phyloP scores from a whole-genome alignment of 805 yeast species.

The Saturnispora hagleri region DNA sequence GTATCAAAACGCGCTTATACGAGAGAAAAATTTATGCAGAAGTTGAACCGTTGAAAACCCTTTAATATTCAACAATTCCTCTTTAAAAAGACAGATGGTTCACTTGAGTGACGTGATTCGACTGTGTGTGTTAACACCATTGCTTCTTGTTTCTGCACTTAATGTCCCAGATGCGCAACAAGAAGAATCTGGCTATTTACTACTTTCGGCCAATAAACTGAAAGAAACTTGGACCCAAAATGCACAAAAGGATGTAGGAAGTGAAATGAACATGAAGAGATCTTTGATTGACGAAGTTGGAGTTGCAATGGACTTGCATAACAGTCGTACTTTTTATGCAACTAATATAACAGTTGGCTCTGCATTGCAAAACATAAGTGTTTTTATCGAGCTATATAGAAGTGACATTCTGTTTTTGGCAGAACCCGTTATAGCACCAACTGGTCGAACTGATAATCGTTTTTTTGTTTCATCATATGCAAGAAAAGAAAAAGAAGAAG shows the following conservation, averaged over 20 bases:
- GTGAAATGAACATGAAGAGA: background rate
- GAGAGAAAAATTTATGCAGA: too few species aligned
- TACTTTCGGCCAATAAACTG: background rate
- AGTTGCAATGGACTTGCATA: background rate
- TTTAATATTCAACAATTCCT: too few species aligned
- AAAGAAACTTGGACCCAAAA: background rate
- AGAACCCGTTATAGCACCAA: background rate
- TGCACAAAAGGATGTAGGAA: background rate
- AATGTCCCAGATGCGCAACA: background rate
- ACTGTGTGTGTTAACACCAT: background rate
- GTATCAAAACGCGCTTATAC: too few species aligned
- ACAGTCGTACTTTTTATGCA: background rate
- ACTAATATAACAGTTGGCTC: background rate
- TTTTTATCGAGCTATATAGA: background rate
- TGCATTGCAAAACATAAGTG: background rate
- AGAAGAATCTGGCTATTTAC: background rate
- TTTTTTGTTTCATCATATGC: too few species aligned
- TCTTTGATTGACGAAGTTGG: background rate
- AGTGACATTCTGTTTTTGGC: background rate
- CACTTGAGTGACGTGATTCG: background rate
- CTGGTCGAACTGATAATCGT: background rate
- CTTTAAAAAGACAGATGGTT: background rate
- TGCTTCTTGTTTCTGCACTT: background rate
- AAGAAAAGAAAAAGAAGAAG: background rate
- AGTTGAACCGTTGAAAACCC: too few species aligned